Base-by-base conservation (phyloP, 176 grass and related monocot genomes). In the Oryza australiensis region DNA sequence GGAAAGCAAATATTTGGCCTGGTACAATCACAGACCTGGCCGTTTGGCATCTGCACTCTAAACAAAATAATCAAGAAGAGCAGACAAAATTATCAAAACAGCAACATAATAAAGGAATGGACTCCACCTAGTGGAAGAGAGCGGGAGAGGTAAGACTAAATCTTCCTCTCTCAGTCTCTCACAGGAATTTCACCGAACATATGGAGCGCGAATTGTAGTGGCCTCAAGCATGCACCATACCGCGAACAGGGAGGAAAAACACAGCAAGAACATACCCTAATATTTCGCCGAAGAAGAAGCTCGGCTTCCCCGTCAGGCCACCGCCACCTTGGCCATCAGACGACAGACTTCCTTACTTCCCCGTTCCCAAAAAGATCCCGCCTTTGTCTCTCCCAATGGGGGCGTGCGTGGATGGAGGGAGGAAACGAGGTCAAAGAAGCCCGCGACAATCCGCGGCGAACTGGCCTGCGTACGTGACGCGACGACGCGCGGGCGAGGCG, bases 391-490 rank as follows among this genome's bases (percentile, higher is more conserved):
- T 34, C 11, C 62, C 79, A 48, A 76, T 18, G 75, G 75, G n/a
- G 34, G 5, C 13, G 73, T 46, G 5, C 13, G 73, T 46, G 48
- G 27, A 14, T 34, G 16, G 68, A 12, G 14, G 45, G n/a, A 14
- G 12, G 14, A 35, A 66, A 68, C 12, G 0, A 49, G 14, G 46
- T 80, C 87, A 81, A 81, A 70, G 20, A 6, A 71, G 67, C 64
- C 45, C 41, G 57, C 65, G 72, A 48, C 77, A 43, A 82, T 72
- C 82, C 66, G 72, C 83, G 55, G 55, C 55, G 55, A 60, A 60
- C 8, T n/a, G 55, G 55, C 2, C 0, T n/a, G 55, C n/a, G 2
- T 24, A 3, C 55, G 55, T 24, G n/a, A 60, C 20, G 53, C 53
- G 20, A 59, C 55, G 55, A 60, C 55, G n/a, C 55, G 55, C 55